Evolutionary conservation across 2,329 filamentous ascomycete species (phyloP).

Genomic region (Pseudopyrenochaeta lycopersici): DNA sequence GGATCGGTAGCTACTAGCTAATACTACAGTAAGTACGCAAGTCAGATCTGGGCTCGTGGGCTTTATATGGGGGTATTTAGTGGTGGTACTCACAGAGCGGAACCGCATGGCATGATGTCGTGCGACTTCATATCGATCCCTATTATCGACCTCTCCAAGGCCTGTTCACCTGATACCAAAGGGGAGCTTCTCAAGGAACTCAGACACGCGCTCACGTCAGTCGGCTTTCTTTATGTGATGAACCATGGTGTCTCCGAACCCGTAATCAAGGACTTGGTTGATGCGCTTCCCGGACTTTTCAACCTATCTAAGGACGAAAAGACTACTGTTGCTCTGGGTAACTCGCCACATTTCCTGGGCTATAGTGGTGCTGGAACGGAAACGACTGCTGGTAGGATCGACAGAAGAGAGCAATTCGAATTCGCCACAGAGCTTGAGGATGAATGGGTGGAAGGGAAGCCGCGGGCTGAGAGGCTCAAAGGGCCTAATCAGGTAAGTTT

Average conservation of each 20-base stretch:
- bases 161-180: constrained; percentile 43
- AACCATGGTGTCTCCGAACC: constrained; percentile 8
- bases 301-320: constrained; percentile 17
- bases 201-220: constrained; percentile 48
- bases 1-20: too few relatives aligned
- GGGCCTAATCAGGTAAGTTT: constrained; percentile 10
- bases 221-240: constrained; percentile 13
- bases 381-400: constrained; percentile 61
- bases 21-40: too few relatives aligned
- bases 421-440: constrained; percentile 63
- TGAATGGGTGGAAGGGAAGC: constrained; percentile 7
- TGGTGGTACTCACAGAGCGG: neutral
- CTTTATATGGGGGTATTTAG: neutral
- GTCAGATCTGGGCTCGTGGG: too few relatives aligned
- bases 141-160: constrained; percentile 59
- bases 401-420: constrained; percentile 67
- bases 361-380: constrained; percentile 66
- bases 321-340: constrained; percentile 22
- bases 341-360: constrained; percentile 69
- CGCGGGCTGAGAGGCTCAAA: constrained; percentile 6
- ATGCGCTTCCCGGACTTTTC: constrained; percentile 57
- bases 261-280: constrained; percentile 5
- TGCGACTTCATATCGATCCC: constrained; percentile 48
- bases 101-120: constrained; percentile 3
- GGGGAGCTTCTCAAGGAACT: constrained; percentile 54